phyloP scores from a whole-genome alignment of 805 yeast genomes.

The Wickerhamomyces ciferrii region DNA sequence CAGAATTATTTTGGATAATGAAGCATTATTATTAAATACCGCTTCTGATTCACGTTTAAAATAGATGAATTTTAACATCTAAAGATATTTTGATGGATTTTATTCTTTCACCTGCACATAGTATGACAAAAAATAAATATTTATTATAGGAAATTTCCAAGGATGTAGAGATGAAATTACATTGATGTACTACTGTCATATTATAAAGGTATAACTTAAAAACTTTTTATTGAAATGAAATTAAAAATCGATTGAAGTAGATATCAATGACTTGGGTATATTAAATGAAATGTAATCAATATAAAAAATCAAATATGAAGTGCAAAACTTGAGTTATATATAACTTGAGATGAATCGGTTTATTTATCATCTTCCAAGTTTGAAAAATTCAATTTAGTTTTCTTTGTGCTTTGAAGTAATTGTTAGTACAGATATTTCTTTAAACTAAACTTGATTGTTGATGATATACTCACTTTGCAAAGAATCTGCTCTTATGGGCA shows the following conservation, averaged over 20 bases:
- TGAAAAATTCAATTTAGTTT: conserved; percentile 20
- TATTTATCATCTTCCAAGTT: conserved; percentile 5
- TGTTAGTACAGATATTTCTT: conserved; percentile 6
- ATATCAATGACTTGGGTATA: neutral
- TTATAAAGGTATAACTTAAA: too few species aligned
- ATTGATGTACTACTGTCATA: too few species aligned
- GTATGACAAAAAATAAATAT: neutral
- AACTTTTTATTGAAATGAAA: too few species aligned
- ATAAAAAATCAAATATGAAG: too few species aligned
- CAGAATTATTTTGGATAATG: conserved; percentile 86
- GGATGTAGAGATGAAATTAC: too few species aligned
- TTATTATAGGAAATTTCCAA: neutral
- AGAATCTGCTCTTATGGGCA: conserved; percentile 40
- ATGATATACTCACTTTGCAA: conserved; percentile 25
- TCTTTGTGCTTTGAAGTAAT: conserved; percentile 15
- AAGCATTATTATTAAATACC: conserved; percentile 86
- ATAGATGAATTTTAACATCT: neutral
- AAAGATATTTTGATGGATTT: too few species aligned
- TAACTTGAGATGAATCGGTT: too few species aligned
- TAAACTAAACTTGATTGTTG: neutral
- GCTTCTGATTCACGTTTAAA: conserved; percentile 63
- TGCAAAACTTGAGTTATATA: too few species aligned
- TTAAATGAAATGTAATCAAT: too few species aligned
- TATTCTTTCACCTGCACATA: neutral
- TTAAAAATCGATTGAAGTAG: too few species aligned